phyloP scores from a whole-genome alignment of 148 eudicot species.

The Pouteria glomerata region DNA sequence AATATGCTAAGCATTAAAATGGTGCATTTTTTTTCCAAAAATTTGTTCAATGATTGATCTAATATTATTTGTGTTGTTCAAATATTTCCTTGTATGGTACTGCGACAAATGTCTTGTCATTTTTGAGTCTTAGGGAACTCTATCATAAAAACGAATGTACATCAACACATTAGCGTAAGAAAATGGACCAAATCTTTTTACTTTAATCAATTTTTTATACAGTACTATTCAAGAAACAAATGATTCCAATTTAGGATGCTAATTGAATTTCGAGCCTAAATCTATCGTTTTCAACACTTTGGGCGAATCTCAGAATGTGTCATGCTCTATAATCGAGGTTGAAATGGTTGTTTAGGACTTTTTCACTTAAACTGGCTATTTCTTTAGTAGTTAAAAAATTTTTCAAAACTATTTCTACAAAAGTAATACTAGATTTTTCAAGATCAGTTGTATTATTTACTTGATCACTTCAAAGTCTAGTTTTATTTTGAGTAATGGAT shows the following conservation, averaged over 20 bases:
- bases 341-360: conserved; percentile 8
- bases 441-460: no score
- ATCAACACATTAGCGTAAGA: conserved; percentile 31
- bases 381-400: conserved; percentile 30
- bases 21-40: conserved; percentile 43
- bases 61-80: conserved; percentile 5
- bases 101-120: conserved; percentile 29
- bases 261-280: conserved; percentile 3
- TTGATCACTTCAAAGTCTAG: no score
- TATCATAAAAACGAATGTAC: conserved; percentile 40
- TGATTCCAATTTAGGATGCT: no score
- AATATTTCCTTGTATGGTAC: conserved; percentile 20
- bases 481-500: background rate
- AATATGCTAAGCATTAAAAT: conserved; percentile 45
- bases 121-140: conserved; percentile 41
- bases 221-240: background rate
- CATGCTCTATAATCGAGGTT: conserved; percentile 38
- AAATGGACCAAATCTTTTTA: conserved; percentile 41
- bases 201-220: conserved; percentile 6
- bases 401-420: conserved; percentile 3
- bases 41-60: conserved; percentile 12
- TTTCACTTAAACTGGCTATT: conserved; percentile 9
- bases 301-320: conserved; percentile 17
- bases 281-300: conserved; percentile 8
- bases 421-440: no score